Evolutionary conservation across 805 yeast species (phyloP).

Genomic region (Pichia thaimueangensis): DNA sequence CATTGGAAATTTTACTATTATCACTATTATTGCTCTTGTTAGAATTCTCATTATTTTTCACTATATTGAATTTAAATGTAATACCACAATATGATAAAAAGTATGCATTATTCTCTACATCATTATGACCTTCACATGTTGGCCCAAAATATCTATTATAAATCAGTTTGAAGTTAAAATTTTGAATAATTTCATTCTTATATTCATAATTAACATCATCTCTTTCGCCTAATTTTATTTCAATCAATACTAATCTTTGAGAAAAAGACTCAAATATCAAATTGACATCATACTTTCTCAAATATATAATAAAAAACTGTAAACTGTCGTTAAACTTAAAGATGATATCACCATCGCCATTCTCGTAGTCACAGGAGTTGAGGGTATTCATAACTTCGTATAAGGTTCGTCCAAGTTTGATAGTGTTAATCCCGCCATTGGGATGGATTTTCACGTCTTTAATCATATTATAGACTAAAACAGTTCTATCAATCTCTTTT

Average conservation of each 20-base stretch:
- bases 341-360: constrained; percentile 16
- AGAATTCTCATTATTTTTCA: constrained; percentile 12
- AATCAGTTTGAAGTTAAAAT: constrained; percentile 34
- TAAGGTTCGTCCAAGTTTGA: constrained; percentile 23
- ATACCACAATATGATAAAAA: constrained; percentile 52
- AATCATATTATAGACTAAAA: constrained; percentile 1
- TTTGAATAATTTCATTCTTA: constrained; percentile 19
- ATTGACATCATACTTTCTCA: constrained; percentile 19
- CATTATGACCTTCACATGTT: constrained; percentile 47
- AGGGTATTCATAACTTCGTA: constrained; percentile 19
- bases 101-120: constrained; percentile 27
- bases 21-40: no score
- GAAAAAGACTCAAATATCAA: constrained; percentile 23
- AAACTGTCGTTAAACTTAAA: constrained; percentile 19
- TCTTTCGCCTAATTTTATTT: constrained; percentile 16
- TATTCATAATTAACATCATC: constrained; percentile 10
- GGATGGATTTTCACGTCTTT: constrained; percentile 21
- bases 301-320: constrained; percentile 17
- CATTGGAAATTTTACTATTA: no score
- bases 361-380: constrained; percentile 7
- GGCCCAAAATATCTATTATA: constrained; percentile 58
- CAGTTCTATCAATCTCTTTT: no score
- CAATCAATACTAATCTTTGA: constrained; percentile 25
- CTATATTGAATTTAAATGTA: constrained; percentile 39
- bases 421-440: constrained; percentile 22